phyloP scores from a whole-genome alignment of 768 basidiomycete genomes.

The Auricularia heimuer region DNA sequence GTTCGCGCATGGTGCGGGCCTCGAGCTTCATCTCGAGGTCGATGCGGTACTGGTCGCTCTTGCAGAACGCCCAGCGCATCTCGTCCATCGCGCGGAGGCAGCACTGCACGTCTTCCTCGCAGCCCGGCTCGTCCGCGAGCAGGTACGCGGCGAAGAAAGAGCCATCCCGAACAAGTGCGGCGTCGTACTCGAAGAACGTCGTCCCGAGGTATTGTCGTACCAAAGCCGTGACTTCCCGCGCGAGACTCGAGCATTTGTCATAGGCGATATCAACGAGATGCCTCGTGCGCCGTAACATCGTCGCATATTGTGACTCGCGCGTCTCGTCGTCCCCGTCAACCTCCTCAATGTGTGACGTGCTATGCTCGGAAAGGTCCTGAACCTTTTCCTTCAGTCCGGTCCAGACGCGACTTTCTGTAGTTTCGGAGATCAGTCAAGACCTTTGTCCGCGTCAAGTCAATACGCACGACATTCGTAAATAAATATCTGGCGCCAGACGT shows the following conservation, averaged over 20 bases:
- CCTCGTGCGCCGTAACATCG: background rate
- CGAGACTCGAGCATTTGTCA: conserved; percentile 34
- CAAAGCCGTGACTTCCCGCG: conserved; percentile 36
- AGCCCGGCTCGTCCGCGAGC: conserved; percentile 46
- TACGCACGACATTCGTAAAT: background rate
- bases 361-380: background rate
- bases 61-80: conserved; percentile 75
- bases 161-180: conserved; percentile 78
- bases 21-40: background rate
- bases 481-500: conserved; percentile 3
- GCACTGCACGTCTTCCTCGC: conserved; percentile 39
- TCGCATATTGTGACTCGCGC: background rate
- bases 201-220: conserved; percentile 41
- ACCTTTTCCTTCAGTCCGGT: background rate
- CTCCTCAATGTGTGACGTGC: background rate
- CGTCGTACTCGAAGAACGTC: conserved; percentile 74
- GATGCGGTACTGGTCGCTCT: conserved; percentile 44
- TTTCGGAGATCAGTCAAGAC: background rate
- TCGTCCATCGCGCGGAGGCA: conserved; percentile 70
- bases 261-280: conserved; percentile 32
- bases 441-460: background rate
- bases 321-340: background rate
- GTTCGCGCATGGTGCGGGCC: background rate
- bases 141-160: conserved; percentile 81
- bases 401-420: background rate